Base-by-base conservation (phyloP, 208 protist species). In the Endotrypanum monterogeii region DNA sequence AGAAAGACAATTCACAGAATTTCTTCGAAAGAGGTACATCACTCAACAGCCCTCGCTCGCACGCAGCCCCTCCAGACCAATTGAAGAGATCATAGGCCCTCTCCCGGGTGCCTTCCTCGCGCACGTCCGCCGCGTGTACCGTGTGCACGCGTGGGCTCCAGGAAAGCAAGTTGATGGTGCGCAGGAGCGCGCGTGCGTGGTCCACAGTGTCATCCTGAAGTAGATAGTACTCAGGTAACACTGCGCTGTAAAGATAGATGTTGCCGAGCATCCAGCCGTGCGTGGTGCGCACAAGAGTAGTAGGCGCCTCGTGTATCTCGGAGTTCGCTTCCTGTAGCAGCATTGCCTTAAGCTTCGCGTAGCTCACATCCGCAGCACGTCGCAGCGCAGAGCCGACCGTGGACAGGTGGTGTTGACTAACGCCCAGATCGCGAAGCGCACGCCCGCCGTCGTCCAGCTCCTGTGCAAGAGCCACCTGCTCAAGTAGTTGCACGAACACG, bases 181-280 rank as follows among this genome's bases (percentile, higher is more conserved):
- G 83, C n/a, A 93, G 54, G 1, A 96, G 79, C n/a, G 69, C 60
- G 18, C 68, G 50, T 6, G 73, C 80, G 71, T 96, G 92, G 7
- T 56, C 35, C 0, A 23, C 23, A 8, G 80, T 78, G 58, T 85
- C 72, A 57, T 93, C 86, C 18, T 69, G 32, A n/a, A 83, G 61
- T 28, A 96, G 82, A 73, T 86, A 88, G 73, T 89, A 93, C 68
- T 96, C 92, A 1, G 89, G 85, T 18, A 93, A 66, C 44, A 83
- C 87, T 20, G 67, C 44, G 23, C 71, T 72, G 48, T 90, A 79
- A 0, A 90, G 63, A 56, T 92, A 83, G 74, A 71, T 3, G 80
- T 74, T 20, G 75, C 73, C n/a, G 78, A 76, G 76, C 61, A 80
- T 71, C 76, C 76, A 80, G 30, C 78, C 57, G 52, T 74, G 55